phyloP scores from a whole-genome alignment of 257 asterid species.

The Solanum medicagineum region DNA sequence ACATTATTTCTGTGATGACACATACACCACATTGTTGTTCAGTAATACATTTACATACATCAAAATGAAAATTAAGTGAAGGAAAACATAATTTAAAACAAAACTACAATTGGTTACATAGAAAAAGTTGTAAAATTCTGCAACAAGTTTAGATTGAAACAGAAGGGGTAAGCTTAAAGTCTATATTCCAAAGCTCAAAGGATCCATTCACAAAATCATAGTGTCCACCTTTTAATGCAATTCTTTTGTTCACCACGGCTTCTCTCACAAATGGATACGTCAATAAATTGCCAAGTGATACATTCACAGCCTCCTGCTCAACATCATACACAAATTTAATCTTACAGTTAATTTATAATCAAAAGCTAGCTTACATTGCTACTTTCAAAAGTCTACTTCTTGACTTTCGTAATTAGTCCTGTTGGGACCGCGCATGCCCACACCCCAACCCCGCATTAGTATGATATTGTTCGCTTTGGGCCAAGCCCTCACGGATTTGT shows the following conservation, averaged over 20 bases:
- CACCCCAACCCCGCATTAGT: too few species aligned
- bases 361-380: too few species aligned
- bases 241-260: constrained; percentile 41
- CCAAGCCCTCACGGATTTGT: too few species aligned
- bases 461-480: too few species aligned
- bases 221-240: constrained; percentile 66
- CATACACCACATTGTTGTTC: not conserved
- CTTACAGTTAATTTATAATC: not conserved
- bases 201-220: constrained; percentile 73
- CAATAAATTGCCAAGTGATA: constrained; percentile 54
- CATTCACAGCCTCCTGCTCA: constrained; percentile 79
- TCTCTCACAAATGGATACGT: constrained; percentile 82
- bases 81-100: not conserved
- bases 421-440: too few species aligned
- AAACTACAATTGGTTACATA: not conserved
- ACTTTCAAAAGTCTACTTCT: too few species aligned
- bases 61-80: not conserved
- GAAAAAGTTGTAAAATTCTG: not conserved
- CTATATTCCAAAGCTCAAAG: constrained; percentile 75
- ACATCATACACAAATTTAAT: not conserved
- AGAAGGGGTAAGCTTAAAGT: constrained; percentile 38
- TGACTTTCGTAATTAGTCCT: too few species aligned
- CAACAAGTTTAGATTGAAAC: constrained; percentile 8
- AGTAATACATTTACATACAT: not conserved
- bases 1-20: not conserved